Base-by-base conservation (phyloP, 1,284 basidiomycete genomes). In the Cystobasidium slooffiae region DNA sequence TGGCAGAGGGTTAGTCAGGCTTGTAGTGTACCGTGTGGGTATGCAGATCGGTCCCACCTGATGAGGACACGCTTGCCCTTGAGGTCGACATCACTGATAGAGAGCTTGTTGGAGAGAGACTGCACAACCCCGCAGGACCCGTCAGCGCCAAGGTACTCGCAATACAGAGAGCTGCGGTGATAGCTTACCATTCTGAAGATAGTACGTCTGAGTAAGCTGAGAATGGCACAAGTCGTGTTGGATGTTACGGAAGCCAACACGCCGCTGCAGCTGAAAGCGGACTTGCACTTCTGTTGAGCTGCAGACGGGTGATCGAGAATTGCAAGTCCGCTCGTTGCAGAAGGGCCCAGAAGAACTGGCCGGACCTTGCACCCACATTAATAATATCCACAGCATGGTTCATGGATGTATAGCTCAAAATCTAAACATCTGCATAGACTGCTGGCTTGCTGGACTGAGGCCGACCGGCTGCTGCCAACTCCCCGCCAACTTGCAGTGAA, bases 81-180 rank as follows among this genome's bases (percentile, higher is more conserved):
- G 86, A 98, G 90, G 80, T 91, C 88, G 82, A 95, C 86, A 85
- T 98, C 96, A 78, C 90, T 92, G 85, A 99, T 94, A 78, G 90
- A 87, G 79, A 96, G 88, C 84, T 96, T 98, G 86, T 90, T 94
- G 51, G 95, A 90, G 84, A 98, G 91, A 78, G 95, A 97, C 95
- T 74, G 31, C 49, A 44, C 16, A 20, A 43, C 20, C 8, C 16
- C 24, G 18, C 22, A 37, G 56, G 39, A 31, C 14, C 10, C 39
- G 12, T n/a, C 18, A 53, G 52, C 20, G 9, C 7, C 18, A 20
- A 5, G 12, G 1, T 9, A 53, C 14, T 53, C 18, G 18, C 3
- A 10, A 18, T 20, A 22, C 5, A 22, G 39, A 41, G 37, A 41
- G 18, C 22, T 31, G 24, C 20, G 14, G 9, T n/a, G 3, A 8